phyloP scores from a whole-genome alignment of 179 eudicot species.

The Nepenthes alata region DNA sequence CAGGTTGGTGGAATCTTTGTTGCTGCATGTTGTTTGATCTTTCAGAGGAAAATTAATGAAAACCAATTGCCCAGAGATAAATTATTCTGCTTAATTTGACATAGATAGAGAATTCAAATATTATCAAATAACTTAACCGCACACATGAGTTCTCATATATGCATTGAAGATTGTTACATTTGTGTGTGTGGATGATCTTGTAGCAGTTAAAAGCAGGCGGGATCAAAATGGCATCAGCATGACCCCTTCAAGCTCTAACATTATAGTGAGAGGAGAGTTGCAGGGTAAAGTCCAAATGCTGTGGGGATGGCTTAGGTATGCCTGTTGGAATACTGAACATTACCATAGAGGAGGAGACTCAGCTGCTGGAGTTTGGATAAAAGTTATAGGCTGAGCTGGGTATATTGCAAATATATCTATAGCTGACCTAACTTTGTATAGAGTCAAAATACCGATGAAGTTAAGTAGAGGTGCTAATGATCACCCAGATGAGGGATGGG shows the following conservation, averaged over 20 bases:
- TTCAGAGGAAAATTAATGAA: no score
- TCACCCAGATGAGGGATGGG: conserved; percentile 81
- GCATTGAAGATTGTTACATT: conserved; percentile 83
- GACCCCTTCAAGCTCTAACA: conserved; percentile 77
- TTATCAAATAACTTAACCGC: neutral
- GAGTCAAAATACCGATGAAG: conserved; percentile 75
- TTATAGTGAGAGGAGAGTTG: conserved; percentile 57
- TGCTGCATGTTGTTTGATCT: no score
- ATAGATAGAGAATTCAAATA: neutral
- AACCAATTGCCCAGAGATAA: no score
- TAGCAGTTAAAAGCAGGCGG: conserved; percentile 83
- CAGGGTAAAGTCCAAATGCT: conserved; percentile 92
- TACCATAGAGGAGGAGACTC: conserved; percentile 60
- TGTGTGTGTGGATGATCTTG: conserved; percentile 82
- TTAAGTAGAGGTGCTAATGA: conserved; percentile 92
- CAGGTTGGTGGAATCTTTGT: no score
- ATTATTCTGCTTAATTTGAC: no score
- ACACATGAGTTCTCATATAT: conserved; percentile 77
- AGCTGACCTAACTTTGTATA: conserved; percentile 50
- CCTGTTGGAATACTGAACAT: conserved; percentile 72
- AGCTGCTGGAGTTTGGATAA: conserved; percentile 79
- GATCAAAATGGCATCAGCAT: conserved; percentile 73
- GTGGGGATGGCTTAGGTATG: conserved; percentile 96
- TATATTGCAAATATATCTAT: conserved; percentile 58
- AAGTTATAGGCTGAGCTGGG: conserved; percentile 86